phyloP scores from a whole-genome alignment of 2,329 filamentous ascomycete species.

The Paramyrothecium sp. region DNA sequence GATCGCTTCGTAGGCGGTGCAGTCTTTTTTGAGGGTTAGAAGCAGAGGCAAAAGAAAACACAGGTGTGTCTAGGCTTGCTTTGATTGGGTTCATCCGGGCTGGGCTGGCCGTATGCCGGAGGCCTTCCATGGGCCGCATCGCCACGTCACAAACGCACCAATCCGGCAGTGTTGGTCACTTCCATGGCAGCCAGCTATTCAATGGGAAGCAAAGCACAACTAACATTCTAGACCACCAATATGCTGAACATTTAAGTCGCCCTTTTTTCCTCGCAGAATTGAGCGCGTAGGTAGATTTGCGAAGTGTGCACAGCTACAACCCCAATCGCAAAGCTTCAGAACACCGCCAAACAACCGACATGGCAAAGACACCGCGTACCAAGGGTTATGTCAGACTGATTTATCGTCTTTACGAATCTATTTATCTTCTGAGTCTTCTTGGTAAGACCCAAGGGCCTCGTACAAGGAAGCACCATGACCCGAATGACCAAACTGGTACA shows the following conservation, averaged over 20 bases:
- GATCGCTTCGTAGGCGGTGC: no score
- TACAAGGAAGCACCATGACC: neutral
- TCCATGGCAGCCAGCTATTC: no score
- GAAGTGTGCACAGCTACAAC: no score
- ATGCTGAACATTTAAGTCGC: no score
- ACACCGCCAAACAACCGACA: neutral
- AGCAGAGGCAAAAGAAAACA: no score
- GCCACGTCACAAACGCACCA: neutral
- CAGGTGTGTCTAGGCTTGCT: neutral
- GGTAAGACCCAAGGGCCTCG: slow-evolving; percentile 12
- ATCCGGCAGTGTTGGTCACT: no score
- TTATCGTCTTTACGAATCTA: slow-evolving; percentile 17
- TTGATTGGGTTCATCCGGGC: neutral
- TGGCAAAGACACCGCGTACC: slow-evolving; percentile 13
- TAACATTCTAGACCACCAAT: no score
- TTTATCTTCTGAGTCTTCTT: slow-evolving; percentile 14
- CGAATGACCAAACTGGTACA: slow-evolving; percentile 1
- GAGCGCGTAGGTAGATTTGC: no score
- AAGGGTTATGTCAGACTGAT: slow-evolving; percentile 11
- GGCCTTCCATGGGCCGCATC: neutral
- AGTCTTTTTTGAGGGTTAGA: no score
- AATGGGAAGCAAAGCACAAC: no score
- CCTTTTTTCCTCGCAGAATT: no score
- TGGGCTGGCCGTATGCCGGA: neutral
- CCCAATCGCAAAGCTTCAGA: neutral